Percentiles rank a stretch among this genome's conserved stretches.
Conservation (phyloP, 345 rosid genomes). For the Salix koriyanagi region DNA sequence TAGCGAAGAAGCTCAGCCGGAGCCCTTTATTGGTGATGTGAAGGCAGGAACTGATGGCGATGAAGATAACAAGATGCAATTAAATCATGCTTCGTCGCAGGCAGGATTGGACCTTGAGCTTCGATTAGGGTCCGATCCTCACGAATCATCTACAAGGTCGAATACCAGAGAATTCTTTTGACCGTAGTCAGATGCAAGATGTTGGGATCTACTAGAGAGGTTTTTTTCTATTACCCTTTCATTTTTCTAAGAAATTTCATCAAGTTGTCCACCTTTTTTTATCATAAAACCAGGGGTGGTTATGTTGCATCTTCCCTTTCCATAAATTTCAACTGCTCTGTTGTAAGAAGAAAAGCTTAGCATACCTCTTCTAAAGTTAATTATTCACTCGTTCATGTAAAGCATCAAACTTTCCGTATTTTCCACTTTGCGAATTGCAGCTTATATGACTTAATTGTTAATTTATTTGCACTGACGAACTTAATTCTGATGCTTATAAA, state of each 20-base stretch:
- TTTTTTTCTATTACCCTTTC: neutral
- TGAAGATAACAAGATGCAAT: neutral
- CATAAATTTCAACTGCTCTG: neutral
- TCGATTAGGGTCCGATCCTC: conserved; percentile 22
- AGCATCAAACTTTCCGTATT: neutral
- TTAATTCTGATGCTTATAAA: neutral
- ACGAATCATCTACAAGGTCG: neutral
- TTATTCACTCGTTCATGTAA: neutral
- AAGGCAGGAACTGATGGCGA: neutral
- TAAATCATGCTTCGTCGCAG: neutral
- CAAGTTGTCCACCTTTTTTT: neutral
- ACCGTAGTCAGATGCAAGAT: neutral
- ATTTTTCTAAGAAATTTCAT: neutral
- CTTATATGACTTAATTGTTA: too few relatives aligned
- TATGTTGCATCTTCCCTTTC: neutral
- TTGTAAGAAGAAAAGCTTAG: neutral
- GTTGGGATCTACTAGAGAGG: neutral
- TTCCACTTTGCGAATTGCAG: neutral
- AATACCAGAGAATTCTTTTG: conserved; percentile 7
- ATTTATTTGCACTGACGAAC: neutral
- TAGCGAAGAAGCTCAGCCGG: neutral
- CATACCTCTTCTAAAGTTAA: neutral
- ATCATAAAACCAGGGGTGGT: neutral
- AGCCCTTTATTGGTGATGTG: neutral
- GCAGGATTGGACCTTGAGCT: conserved; percentile 20